Base-by-base conservation (phyloP, 108 stramenopile genomes). In the Nitzschia sp. region DNA sequence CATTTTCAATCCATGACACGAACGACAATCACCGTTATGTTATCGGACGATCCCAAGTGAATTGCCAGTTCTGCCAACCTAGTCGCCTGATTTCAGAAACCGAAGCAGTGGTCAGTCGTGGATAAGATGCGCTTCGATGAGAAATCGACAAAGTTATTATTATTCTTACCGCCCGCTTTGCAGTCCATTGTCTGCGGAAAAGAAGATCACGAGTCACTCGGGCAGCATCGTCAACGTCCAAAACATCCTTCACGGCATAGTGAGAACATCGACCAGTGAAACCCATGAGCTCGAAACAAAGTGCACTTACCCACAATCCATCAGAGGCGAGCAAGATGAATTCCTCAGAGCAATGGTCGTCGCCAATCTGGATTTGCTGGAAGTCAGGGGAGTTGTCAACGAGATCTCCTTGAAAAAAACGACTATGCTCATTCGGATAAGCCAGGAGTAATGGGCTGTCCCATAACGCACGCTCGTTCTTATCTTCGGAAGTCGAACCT, bases 1-100 rank as follows among this genome's bases (percentile, higher is more conserved):
- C n/a, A n/a, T n/a, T n/a, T n/a, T n/a, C n/a, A n/a, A n/a, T n/a
- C n/a, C n/a, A 41, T 21, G 48, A 50, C 19, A 23, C 79, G 66
- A 38, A 93, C 72, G 33, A 93, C 75, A 59, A 93, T 82, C 1
- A 93, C 90, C 23, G 93, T 94, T 31, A 90, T 77, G 56, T 94
- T 94, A 66, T 94, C 93, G 21, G 86, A 90, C 2, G 89, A 91
- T 19, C 90, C 90, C 47, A 94, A 72, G 54, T 89, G 85, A 45
- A 86, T 82, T 1, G 90, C 93, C 17, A 94, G 81, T 67, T 94
- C 86, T 11, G 89, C 87, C 11, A 94, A 74, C 25, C 90, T 84
- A n/a, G 83, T 85, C 31, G 92, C 88, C 63, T 68, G 8, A 1
- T 17, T 15, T 17, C 13, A 1, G 30, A 2, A 66, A 66, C 28